Percentiles rank a stretch among this genome's conserved stretches.
These are phyloP conservation scores for Pulveroboletus sp. DNA, from an alignment of 768 basidiomycete genomes.

Conservation along the genomic window DNA sequence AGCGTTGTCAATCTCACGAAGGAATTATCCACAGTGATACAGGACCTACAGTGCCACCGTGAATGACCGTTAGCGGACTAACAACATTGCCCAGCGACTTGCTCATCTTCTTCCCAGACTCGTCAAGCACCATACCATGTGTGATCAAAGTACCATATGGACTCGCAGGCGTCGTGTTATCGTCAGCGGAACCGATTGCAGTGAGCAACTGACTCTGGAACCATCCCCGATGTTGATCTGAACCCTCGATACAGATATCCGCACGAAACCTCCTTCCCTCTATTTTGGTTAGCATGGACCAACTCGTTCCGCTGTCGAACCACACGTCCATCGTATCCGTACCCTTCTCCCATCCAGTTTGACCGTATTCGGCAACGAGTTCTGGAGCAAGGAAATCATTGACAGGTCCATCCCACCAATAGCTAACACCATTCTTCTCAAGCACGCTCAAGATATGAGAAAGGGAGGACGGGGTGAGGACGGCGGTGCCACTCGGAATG, in stretches of 20 bases:
- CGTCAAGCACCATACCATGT: slow-evolving; percentile 95
- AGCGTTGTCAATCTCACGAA: background rate
- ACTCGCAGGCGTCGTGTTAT: slow-evolving; percentile 21
- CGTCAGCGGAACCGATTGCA: slow-evolving; percentile 43
- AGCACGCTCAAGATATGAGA: slow-evolving; percentile 75
- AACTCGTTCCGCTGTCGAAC: slow-evolving; percentile 96
- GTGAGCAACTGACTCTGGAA: slow-evolving; percentile 96
- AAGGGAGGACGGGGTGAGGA: slow-evolving; percentile 62
- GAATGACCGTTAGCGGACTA: slow-evolving; percentile 74
- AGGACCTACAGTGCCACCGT: slow-evolving; percentile 64
- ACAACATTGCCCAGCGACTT: slow-evolving; percentile 92
- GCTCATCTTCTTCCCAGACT: slow-evolving; percentile 91
- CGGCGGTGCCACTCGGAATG: slow-evolving; percentile 51
- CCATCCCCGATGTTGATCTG: slow-evolving; percentile 98
- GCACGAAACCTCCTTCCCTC: slow-evolving; percentile 46
- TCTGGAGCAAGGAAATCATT: slow-evolving; percentile 73
- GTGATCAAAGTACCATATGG: slow-evolving; percentile 85
- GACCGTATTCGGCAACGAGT: slow-evolving; percentile 42
- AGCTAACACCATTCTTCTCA: slow-evolving; percentile 61
- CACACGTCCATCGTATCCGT: slow-evolving; percentile 98
- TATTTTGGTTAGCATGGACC: slow-evolving; percentile 64
- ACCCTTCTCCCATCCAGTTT: slow-evolving; percentile 64
- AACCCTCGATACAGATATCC: slow-evolving; percentile 91
- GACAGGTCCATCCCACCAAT: slow-evolving; percentile 91
- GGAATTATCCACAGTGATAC: background rate